Conservation (phyloP, 1,284 basidiomycete species). For the Apiotrichum sp. region DNA sequence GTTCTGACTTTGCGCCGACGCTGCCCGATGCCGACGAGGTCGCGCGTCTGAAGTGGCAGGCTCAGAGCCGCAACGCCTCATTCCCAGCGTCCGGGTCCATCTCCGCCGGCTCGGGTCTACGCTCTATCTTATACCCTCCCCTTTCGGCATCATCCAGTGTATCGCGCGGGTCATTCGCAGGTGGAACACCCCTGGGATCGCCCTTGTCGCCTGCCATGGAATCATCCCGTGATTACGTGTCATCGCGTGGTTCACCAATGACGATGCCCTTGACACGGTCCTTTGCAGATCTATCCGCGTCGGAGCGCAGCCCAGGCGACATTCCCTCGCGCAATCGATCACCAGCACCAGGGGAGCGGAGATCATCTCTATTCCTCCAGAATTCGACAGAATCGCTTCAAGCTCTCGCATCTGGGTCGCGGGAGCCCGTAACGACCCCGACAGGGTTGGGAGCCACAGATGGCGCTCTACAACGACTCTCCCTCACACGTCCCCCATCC, state of each 20-base stretch:
- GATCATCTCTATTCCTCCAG: constrained; percentile 15
- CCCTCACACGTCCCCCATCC: constrained; percentile 27
- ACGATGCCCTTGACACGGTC: constrained; percentile 34
- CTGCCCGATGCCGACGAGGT: constrained; percentile 35
- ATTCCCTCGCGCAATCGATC: constrained; percentile 11
- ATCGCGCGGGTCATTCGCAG: constrained; percentile 23
- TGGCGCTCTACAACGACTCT: background rate
- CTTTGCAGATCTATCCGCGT: constrained; percentile 35
- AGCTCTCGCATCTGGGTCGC: background rate
- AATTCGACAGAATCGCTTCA: constrained; percentile 14
- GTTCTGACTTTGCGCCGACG: constrained; percentile 33
- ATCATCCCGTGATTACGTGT: constrained; percentile 8
- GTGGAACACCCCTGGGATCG: constrained; percentile 14
- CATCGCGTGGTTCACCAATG: constrained; percentile 30
- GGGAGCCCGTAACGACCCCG: background rate
- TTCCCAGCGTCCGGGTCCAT: constrained; percentile 22
- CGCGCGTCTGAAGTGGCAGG: constrained; percentile 37
- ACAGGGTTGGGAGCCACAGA: background rate
- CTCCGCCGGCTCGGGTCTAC: constrained; percentile 11
- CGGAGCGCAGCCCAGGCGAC: constrained; percentile 15
- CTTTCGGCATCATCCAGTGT: constrained; percentile 17
- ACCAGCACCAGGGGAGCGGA: constrained; percentile 13
- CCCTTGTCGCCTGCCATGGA: constrained; percentile 12
- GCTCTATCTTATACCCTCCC: constrained; percentile 26
- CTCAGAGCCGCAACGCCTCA: constrained; percentile 40